Evolutionary conservation across 1,284 basidiomycete species (phyloP).

Genomic region (Puccinia polysora): DNA sequence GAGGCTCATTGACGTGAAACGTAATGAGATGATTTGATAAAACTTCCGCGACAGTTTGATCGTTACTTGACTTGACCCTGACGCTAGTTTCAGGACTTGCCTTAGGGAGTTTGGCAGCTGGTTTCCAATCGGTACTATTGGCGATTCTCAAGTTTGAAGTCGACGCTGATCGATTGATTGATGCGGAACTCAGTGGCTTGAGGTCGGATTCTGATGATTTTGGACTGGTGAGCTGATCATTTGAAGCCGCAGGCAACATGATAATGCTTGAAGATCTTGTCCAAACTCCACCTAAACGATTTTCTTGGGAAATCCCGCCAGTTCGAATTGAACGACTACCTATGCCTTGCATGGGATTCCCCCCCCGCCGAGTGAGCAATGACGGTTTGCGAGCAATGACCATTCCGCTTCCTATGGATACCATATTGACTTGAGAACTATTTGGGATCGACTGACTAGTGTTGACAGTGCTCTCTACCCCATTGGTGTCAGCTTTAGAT

Average conservation of each 20-base stretch:
- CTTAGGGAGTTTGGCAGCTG: neutral
- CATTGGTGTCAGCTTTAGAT: neutral
- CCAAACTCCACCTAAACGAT: conserved; percentile 14
- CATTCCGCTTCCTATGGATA: neutral
- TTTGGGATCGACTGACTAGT: neutral
- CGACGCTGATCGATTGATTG: conserved; percentile 29
- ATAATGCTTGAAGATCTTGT: conserved; percentile 2
- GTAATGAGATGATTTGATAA: conserved; percentile 25
- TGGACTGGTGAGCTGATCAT: neutral
- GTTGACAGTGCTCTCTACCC: neutral
- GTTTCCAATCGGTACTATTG: neutral
- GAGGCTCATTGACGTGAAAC: conserved; percentile 32
- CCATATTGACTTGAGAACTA: neutral
- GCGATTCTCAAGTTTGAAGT: conserved; percentile 22
- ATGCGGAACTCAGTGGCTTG: neutral
- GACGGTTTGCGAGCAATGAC: conserved; percentile 21
- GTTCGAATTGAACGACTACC: neutral
- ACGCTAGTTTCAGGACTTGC: conserved; percentile 31
- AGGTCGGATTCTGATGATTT: neutral
- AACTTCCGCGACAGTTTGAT: conserved; percentile 34
- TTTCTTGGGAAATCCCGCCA: conserved; percentile 4
- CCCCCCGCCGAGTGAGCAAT: conserved; percentile 21
- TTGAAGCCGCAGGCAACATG: neutral
- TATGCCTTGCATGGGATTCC: neutral
- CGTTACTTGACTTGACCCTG: conserved; percentile 39